A percentile compares a stretch with the other conserved stretches of the same genome.
Conservation (phyloP, 192 early-diverging fungal species). For the Umbelopsis isabellina region DNA sequence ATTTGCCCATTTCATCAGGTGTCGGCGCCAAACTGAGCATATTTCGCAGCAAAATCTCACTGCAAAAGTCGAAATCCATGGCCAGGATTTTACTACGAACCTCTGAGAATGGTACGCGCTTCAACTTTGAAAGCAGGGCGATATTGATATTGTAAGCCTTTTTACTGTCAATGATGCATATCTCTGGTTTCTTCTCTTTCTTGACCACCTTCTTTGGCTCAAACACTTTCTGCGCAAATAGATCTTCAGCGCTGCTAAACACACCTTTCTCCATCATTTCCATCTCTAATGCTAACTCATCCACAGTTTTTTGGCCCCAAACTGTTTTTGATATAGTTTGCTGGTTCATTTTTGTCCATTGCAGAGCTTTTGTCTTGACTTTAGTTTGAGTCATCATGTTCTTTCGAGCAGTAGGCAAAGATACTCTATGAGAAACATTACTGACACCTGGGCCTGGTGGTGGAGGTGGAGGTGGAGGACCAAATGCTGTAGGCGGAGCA, state of each 20-base stretch:
- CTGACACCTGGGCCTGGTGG: conserved; percentile 29
- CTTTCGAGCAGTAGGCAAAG: conserved; percentile 59
- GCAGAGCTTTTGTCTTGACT: conserved; percentile 73
- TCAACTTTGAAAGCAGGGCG: conserved; percentile 52
- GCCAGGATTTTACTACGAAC: conserved; percentile 64
- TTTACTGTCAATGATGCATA: conserved; percentile 72
- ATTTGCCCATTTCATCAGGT: conserved; percentile 73
- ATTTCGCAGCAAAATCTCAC: conserved; percentile 66
- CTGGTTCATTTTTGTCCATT: conserved; percentile 81
- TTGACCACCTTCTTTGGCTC: conserved; percentile 42
- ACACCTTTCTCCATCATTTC: conserved; percentile 62
- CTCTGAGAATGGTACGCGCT: conserved; percentile 69
- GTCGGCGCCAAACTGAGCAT: conserved; percentile 73
- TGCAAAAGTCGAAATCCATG: conserved; percentile 67
- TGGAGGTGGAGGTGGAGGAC: conserved; percentile 37
- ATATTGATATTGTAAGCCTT: conserved; percentile 67
- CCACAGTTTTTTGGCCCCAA: conserved; percentile 57
- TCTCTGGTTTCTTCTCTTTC: conserved; percentile 59
- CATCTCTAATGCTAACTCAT: conserved; percentile 58
- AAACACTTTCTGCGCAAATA: conserved; percentile 73
- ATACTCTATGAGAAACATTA: too few relatives aligned
- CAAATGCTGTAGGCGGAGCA: conserved; percentile 46
- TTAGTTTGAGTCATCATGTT: conserved; percentile 62
- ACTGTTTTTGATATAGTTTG: conserved; percentile 64
- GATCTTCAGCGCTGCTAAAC: conserved; percentile 65